Evolutionary conservation across 2,329 filamentous ascomycete genomes (phyloP).

Genomic region (Didymella segeticola): DNA sequence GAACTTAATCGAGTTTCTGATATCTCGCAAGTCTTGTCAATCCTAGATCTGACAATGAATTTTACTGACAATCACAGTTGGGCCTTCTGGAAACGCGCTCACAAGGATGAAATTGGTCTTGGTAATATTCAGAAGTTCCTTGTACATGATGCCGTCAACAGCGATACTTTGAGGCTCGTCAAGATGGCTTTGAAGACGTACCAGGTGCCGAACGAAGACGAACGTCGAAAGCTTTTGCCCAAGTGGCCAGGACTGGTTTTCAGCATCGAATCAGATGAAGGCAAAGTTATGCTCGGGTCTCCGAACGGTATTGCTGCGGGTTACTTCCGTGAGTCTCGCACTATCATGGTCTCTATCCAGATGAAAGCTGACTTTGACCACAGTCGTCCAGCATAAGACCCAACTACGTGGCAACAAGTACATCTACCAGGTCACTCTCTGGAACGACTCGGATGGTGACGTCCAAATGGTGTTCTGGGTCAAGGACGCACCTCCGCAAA

Average conservation of each 20-base stretch:
- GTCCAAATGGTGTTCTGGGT: conserved; percentile 19
- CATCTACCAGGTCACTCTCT: conserved; percentile 19
- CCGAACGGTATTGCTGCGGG: conserved; percentile 13
- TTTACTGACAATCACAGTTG: not conserved
- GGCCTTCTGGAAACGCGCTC: conserved; percentile 8
- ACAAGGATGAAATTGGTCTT: not conserved
- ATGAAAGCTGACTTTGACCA: conserved; percentile 9
- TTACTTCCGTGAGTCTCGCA: conserved; percentile 7
- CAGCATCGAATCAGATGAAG: not conserved
- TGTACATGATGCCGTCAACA: conserved; percentile 2
- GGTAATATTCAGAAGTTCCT: conserved; percentile 7
- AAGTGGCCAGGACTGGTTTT: conserved; percentile 10
- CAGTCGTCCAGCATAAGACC: conserved; percentile 18
- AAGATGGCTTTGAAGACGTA: conserved; percentile 3
- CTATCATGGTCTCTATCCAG: not conserved
- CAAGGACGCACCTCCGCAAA: conserved; percentile 1
- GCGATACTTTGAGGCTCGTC: not conserved
- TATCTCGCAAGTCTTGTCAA: not conserved
- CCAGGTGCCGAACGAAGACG: not conserved
- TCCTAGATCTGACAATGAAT: not conserved
- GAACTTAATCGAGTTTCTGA: conserved; percentile 7
- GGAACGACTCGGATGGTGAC: not conserved
- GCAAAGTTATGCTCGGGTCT: conserved; percentile 19
- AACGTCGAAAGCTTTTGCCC: not conserved
- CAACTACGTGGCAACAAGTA: conserved; percentile 17